Base-by-base conservation (phyloP, 148 eudicot species). In the Camellia lanceoleosa region DNA sequence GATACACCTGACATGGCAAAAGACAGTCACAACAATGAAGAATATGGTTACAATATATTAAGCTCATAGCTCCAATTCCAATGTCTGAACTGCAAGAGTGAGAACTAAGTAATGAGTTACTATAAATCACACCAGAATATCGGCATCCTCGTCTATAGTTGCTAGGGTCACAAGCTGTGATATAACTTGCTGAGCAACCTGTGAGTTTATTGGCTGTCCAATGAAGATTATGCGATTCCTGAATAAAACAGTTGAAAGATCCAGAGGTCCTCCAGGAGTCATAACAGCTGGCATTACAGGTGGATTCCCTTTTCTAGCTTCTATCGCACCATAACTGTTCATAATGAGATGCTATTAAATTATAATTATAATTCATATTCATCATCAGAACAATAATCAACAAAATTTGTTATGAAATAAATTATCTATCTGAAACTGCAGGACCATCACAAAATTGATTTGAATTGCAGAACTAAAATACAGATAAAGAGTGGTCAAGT, bases 101-200 rank as follows among this genome's bases (percentile, higher is more conserved):
- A 73, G 54, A 79, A 63, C 5, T 19, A 23, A 19, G 41, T 51
- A 54, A 38, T 16, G 70, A n/a, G 12, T 52, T n/a, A 43, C 64
- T 68, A 42, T 23, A 71, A 66, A 71, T 46, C 78, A 51, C 75
- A 95, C 99, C 96, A 92, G 83, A 83, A 95, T 93, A 84, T 95
- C 97, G 65, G 99, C 87, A 73, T 95, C 76, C 80, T 95, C 97
- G 83, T 95, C 98, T 71, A 93, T 84, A 75, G 97, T 85, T 52
- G 97, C 97, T 82, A 93, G 84, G 64, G 99, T 95, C 73, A 95
- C 91, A 74, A 95, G 97, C 80, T 95, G 99, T 51, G 97, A 86
- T 81, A 95, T 89, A 77, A 95, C 99, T 75, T 90, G 79, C 80
- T 95, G 93, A 80, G 99, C 99, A 69, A 93, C 95, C 83, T 85